Evolutionary conservation across 108 stramenopile genomes (phyloP).

Genomic region (Fragilariopsis cylindrus): DNA sequence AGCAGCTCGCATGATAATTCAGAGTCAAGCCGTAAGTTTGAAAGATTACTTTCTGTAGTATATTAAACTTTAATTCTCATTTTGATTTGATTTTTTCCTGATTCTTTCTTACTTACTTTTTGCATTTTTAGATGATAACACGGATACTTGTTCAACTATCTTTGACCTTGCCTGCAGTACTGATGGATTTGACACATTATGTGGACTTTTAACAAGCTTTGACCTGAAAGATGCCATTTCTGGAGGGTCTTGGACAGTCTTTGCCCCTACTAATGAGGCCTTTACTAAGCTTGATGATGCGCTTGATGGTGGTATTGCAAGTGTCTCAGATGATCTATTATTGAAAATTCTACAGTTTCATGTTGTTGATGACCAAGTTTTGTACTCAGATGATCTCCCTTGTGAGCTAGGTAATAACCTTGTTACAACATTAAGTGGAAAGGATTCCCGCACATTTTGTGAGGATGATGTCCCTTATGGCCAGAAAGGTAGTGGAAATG

Average conservation of each 20-base stretch:
- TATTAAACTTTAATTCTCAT: no score
- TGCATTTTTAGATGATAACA: no score
- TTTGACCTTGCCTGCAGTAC: no score
- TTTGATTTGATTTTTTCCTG: no score
- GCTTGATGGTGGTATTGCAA: neutral
- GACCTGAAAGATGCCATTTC: neutral
- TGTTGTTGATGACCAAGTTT: constrained; percentile 1
- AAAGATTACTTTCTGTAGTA: no score
- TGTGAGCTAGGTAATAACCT: neutral
- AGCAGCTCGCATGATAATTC: no score
- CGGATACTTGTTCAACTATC: no score
- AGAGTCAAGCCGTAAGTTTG: no score
- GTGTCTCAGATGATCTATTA: neutral
- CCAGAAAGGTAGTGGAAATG: constrained; percentile 18
- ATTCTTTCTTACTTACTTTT: no score
- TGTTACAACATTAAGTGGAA: neutral
- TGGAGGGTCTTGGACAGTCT: constrained; percentile 1
- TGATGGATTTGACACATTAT: neutral
- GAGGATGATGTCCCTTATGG: neutral
- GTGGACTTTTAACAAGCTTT: neutral
- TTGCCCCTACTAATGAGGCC: constrained; percentile 1
- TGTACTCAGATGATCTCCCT: neutral
- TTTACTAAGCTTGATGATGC: neutral
- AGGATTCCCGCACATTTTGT: constrained; percentile 11
- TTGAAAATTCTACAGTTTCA: neutral